Evolutionary conservation across 2,329 filamentous ascomycete species (phyloP), one percentile per base, ranked within the genome.

Genomic region (Ophiostoma montium): DNA sequence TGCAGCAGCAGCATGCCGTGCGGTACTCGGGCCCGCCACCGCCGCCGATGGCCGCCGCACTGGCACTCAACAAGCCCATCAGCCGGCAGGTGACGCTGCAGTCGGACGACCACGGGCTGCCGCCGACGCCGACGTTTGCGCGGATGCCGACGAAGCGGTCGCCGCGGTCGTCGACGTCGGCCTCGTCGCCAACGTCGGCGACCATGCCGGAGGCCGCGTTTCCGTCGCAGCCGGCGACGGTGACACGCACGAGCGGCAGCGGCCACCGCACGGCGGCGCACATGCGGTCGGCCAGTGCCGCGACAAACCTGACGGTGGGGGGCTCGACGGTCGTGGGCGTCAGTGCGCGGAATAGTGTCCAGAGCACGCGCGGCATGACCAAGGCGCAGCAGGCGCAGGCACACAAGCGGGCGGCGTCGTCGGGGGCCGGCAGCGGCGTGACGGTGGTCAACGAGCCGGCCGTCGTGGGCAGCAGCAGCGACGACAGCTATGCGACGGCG

Each of bases 241-340:
- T 30, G 12, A 27, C 32, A n/a, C 8, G 31, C 23, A 10, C 33
- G 6, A 11, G n/a, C n/a, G 23, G 19, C 27, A 12, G 9, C 30
- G 10, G 41, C 30, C 16, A 21, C 27, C 49, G 44, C 7, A 19
- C 27, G 6, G 30, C 23, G 2, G 30, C 23, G 2, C 50, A 54
- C 39, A 19, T 35, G 15, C 52, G 54, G 3, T 48, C 54, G 1
- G 42, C 8, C n/a, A 55, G 52, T 21, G 49, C 31, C 3, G 35
- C 41, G 31, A 55, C 52, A 1, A 33, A 33, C 11, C 35, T 10
- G 19, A 55, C 51, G 16, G 31, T 42, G 1, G 15, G 27, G 21
- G 51, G 53, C 46, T 51, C 54, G 13, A 54, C 54, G 2, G 33
- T 46, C 10, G 51, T 52, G 7, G 53, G 51, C 27, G 49, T 33